These are phyloP conservation scores for Bifiguratus adelaidae DNA, from an alignment of 192 early-diverging fungal genomes.

Conservation along the genomic window DNA sequence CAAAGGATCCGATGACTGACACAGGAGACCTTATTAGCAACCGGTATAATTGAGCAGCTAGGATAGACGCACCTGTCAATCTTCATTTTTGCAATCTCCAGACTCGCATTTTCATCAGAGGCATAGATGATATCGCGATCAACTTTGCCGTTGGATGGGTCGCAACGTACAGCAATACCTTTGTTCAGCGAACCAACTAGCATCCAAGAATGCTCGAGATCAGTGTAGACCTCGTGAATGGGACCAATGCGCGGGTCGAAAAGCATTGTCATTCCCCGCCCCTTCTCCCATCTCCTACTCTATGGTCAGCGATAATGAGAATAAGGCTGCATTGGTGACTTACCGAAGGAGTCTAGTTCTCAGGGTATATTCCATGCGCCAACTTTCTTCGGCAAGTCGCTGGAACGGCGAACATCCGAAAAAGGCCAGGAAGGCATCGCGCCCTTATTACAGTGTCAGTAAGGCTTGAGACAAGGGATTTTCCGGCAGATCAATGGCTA, in stretches of 20 bases:
- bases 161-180: constrained; percentile 46
- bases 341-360: constrained; percentile 23
- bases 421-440: constrained; percentile 22
- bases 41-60: neutral
- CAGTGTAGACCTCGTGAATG: constrained; percentile 32
- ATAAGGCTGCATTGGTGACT: neutral
- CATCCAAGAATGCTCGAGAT: constrained; percentile 37
- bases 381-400: constrained; percentile 12
- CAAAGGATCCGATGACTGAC: constrained; percentile 41
- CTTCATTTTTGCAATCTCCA: constrained; percentile 28
- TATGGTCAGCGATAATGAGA: neutral
- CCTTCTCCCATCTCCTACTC: constrained; percentile 33
- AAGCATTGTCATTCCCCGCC: constrained; percentile 24
- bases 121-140: constrained; percentile 43
- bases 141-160: constrained; percentile 45
- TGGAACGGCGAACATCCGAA: constrained; percentile 28
- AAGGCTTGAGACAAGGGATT: constrained; percentile 1
- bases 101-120: constrained; percentile 21
- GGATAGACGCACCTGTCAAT: constrained; percentile 37
- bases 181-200: constrained; percentile 32
- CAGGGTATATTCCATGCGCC: constrained; percentile 28
- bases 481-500: neutral
- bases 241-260: constrained; percentile 50
- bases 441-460: constrained; percentile 18
- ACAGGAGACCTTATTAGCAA: neutral